Evolutionary conservation across 2,329 filamentous ascomycete genomes (phyloP).

Genomic region (Phaeosphaeria sp.): DNA sequence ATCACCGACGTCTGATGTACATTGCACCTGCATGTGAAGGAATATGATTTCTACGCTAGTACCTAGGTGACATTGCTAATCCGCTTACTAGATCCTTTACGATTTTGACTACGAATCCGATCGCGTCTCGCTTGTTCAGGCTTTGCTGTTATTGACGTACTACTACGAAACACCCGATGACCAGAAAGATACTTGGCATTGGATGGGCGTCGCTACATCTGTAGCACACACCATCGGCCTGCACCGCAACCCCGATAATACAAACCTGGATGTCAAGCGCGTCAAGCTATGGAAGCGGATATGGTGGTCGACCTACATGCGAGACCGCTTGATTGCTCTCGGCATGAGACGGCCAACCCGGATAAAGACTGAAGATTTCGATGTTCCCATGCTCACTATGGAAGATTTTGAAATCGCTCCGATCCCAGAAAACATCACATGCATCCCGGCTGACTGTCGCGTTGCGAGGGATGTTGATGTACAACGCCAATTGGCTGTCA

Average conservation of each 20-base stretch:
- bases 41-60: neutral
- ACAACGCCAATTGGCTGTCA: constrained; percentile 79
- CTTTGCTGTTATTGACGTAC: constrained; percentile 90
- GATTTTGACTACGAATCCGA: constrained; percentile 96
- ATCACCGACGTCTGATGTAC: constrained; percentile 9
- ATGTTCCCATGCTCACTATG: constrained; percentile 87
- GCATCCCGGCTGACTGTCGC: constrained; percentile 73
- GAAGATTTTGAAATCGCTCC: constrained; percentile 82
- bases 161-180: constrained; percentile 98
- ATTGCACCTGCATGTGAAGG: constrained; percentile 16
- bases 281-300: constrained; percentile 92
- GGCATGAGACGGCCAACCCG: constrained; percentile 92
- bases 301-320: constrained; percentile 98
- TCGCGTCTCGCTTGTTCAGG: constrained; percentile 86
- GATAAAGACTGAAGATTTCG: constrained; percentile 92
- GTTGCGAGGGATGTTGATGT: constrained; percentile 73
- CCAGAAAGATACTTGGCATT: constrained; percentile 98
- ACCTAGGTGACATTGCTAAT: constrained; percentile 16
- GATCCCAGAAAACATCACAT: constrained; percentile 71
- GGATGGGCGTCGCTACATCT: constrained; percentile 96
- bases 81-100: constrained; percentile 71
- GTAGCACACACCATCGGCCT: constrained; percentile 92
- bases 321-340: constrained; percentile 87
- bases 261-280: constrained; percentile 74
- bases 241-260: constrained; percentile 82